Conservation (phyloP, 805 yeast genomes). For the Spathaspora girioi region DNA sequence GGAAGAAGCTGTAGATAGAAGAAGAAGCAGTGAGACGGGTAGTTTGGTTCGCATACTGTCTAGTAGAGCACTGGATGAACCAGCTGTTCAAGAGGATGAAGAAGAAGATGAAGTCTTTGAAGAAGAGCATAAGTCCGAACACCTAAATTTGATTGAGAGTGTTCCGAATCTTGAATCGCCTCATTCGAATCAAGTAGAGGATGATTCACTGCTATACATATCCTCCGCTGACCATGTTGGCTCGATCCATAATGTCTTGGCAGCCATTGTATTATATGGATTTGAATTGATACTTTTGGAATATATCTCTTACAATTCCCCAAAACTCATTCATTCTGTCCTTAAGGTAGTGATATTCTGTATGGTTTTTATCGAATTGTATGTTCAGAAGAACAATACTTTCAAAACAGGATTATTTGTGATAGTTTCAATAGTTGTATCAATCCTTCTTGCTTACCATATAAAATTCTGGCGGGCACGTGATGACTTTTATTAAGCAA, state of each 20-base stretch:
- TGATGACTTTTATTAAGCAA: neutral
- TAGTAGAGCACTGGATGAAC: neutral
- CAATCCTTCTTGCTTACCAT: neutral
- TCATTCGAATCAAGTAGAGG: neutral
- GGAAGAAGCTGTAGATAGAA: neutral
- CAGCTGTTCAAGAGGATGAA: neutral
- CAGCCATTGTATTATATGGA: slow-evolving; percentile 1
- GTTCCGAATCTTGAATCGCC: neutral
- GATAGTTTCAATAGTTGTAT: neutral
- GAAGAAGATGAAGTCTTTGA: slow-evolving; percentile 5
- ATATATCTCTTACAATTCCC: slow-evolving; percentile 2
- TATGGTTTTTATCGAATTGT: neutral
- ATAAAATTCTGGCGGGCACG: neutral
- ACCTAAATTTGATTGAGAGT: slow-evolving; percentile 5
- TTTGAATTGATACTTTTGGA: slow-evolving; percentile 5
- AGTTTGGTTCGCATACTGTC: neutral
- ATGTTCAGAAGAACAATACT: neutral
- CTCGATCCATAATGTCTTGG: neutral
- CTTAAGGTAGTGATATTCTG: neutral
- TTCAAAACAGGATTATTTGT: neutral
- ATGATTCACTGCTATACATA: neutral
- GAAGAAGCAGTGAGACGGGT: neutral
- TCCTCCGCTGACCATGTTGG: neutral
- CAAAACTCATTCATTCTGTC: slow-evolving; percentile 2
- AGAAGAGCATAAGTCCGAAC: slow-evolving; percentile 4